Base-by-base conservation (phyloP, 306 rosid genomes). In the Lathyrus sativus region DNA sequence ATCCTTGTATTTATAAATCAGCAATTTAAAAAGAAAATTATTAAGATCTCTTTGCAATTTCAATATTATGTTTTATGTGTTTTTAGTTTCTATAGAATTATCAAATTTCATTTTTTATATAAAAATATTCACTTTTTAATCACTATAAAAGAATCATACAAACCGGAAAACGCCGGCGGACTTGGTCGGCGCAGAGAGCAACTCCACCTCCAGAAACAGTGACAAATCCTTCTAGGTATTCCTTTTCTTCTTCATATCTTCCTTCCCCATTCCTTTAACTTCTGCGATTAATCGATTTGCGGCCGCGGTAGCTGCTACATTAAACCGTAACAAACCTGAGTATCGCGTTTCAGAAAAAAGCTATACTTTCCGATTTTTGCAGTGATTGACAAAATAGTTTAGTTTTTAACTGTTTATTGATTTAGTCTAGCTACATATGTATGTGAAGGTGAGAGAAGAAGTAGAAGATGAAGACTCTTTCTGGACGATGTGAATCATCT, bases 391-490 rank as follows among this genome's bases (percentile, higher is more conserved):
- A 11, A 2, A 3, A 10, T 22, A 54, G 7, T 24, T 8, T 8
- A 49, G 15, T 0, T 54, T 51, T 29, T 8, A 31, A 50, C 18
- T 68, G 48, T 7, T 26, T 33, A 5, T 43, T 70, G 58, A 11
- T 33, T 70, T 49, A 11, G 3, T 67, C 17, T 19, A 62, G 68
- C 18, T 62, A 5, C 45, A 41, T n/a, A 4, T 54, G 18, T 11
- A 41, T 18, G 50, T 65, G 56, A 61, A 54, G 49, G 51, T 14
- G 6, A 4, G 54, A 43, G 75, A 50, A 18, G 44, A 60, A 18
- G 66, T 46, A 44, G 45, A 82, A n/a, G n/a, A n/a, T 78, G 85
- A 78, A 66, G 59, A 82, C 80, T 38, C 3, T 61, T 28, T 5
- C 60, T 4, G 76, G 70, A 55, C 29, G 46, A 2, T 9, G 70